Base-by-base conservation (phyloP, 148 eudicot genomes). In the Chenopodium album region DNA sequence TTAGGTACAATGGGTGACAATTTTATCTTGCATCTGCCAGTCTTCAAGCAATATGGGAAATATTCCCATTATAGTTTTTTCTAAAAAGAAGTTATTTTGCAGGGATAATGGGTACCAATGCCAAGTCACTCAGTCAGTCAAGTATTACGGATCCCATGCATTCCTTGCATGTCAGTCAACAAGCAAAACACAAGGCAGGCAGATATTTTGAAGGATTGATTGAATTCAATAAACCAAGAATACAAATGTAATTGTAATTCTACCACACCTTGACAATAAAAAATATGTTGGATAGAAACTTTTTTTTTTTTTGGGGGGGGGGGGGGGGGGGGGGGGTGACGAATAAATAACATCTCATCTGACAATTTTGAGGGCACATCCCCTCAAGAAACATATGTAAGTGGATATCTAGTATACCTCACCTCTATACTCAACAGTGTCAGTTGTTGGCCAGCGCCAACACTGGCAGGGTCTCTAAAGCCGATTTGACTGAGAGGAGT, bases 401-500 rank as follows among this genome's bases (percentile, higher is more conserved):
- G 2, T 28, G 14, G 29, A 70, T n/a, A 23, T 6, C 20, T 54
- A 66, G 71, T 31, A 22, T 37, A 54, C 52, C 63, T 79, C 84
- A 92, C 97, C 94, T 96, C 98, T 82, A 96, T 83, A 86, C 99
- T 96, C 56, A 92, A 82, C 76, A 92, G 71, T 28, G 99, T 94
- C 82, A 96, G 82, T 89, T 96, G 98, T 87, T 96, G 99, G 73
- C 97, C 95, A 71, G 88, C 89, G 78, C 98, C 98, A 79, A 88
- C 77, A 92, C 92, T 92, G 79, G 97, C 99, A 80, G 99, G 98
- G 86, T 96, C 99, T 56, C 90, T 88, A 74, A 96, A 96, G 75
- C 99, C 99, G 74, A 79, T 90, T 89, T 96, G 99, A 89, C 99
- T 96, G 73, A 92, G 83, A 79, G 98, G 99, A 76, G 99, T 96